Base-by-base conservation (phyloP, 257 asterid species). In the Perilla frutescens region DNA sequence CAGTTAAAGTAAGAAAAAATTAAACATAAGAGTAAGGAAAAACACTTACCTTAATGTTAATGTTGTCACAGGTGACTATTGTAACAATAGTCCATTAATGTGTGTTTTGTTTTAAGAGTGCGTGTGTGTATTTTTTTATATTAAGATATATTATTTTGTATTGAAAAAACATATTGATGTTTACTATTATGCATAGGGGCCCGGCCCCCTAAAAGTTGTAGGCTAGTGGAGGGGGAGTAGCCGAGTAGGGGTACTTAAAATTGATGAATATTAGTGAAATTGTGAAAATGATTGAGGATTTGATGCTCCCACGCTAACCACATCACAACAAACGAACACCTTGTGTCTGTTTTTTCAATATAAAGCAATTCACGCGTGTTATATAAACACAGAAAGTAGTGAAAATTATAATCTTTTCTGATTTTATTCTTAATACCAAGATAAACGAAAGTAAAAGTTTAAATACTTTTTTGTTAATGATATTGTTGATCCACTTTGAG, bases 321-420 rank as follows among this genome's bases (percentile, higher is more conserved):
- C 31, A 63, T 37, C 15, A 49, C 41, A 66, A 45, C 37, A 12
- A 62, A 59, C 66, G 51, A 56, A 64, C 68, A 64, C 44, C 1
- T 63, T 58, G 34, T 31, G 34, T 36, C 7, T 55, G 66, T 50
- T 29, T 40, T 58, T 5, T 12, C 45, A 4, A 8, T 51, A 1
- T 67, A 71, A 65, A 77, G 77, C 65, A 48, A 60, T 47, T 58
- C 75, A 78, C 71, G 81, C 81, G 81, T 58, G 68, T 12, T 62
- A 44, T 58, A 60, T 48, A 65, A 31, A 10, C 47, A 10, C 14
- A 32, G 7, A 66, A 66, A 43, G 53, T 57, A 11, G 41, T 0
- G 26, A 20, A 47, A 50, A 12, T 20, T 49, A 40, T 7, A 37
- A 2, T 37, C 66, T 20, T 14, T 62, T 41, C 55, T n/a, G 11